Conservation (phyloP, 371 early-diverging fungal genomes). For the Circinella minor region DNA sequence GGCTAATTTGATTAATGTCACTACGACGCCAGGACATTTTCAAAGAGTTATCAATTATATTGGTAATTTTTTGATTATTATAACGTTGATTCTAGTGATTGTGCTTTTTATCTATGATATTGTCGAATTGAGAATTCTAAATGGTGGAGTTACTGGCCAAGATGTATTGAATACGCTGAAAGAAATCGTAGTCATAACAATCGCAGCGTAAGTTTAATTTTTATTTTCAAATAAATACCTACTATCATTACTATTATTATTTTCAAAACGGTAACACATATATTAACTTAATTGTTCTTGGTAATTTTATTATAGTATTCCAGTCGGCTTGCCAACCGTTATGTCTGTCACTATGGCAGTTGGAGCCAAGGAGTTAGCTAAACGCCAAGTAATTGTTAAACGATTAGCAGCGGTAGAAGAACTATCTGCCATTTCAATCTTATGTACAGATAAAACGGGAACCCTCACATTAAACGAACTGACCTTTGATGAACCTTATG, state of each 20-base stretch:
- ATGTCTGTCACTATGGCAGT: conserved; percentile 97
- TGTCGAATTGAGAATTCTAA: conserved; percentile 47
- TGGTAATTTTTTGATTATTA: conserved; percentile 89
- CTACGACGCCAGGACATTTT: conserved; percentile 87
- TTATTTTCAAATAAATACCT: neutral
- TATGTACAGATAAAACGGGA: conserved; percentile 98
- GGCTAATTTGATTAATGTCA: conserved; percentile 86
- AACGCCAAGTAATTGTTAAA: conserved; percentile 94
- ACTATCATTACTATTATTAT: neutral
- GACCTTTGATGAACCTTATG: conserved; percentile 88
- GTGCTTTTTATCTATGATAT: conserved; percentile 83
- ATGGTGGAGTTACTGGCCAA: conserved; percentile 38
- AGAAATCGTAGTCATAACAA: conserved; percentile 88
- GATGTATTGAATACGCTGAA: conserved; percentile 71
- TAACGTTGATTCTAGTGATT: conserved; percentile 80
- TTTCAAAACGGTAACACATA: neutral
- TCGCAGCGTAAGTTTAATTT: conserved; percentile 76
- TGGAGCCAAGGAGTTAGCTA: conserved; percentile 91
- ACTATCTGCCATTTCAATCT: conserved; percentile 90
- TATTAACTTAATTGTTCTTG: neutral
- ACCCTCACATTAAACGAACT: conserved; percentile 94
- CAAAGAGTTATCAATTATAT: conserved; percentile 91
- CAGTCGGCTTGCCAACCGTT: conserved; percentile 96
- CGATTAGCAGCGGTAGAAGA: conserved; percentile 95
- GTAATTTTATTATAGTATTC: conserved; percentile 59